Conservation (phyloP, 805 yeast genomes). For the Middelhovenomyces tepae region DNA sequence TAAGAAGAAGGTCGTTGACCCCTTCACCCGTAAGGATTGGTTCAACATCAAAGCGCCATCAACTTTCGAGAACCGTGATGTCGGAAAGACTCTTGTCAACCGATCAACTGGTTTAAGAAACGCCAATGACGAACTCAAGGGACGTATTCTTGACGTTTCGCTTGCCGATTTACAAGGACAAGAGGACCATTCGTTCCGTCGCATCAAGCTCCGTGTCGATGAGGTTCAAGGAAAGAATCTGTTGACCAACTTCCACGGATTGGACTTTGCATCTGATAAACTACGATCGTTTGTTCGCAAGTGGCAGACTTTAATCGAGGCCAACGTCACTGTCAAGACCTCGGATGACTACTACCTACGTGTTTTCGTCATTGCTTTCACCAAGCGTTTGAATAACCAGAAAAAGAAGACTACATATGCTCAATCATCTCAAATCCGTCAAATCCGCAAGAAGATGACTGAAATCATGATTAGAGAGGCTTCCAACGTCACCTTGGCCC, state of each 20-base stretch:
- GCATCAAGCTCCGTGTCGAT: constrained; percentile 94
- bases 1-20: constrained; percentile 99
- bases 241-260: constrained; percentile 98
- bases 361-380: constrained; percentile 95
- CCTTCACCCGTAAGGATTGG: constrained; percentile 99
- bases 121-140: constrained; percentile 97
- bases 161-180: constrained; percentile 97
- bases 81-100: constrained; percentile 98
- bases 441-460: constrained; percentile 91
- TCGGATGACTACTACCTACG: constrained; percentile 95
- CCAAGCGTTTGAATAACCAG: constrained; percentile 95
- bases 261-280: constrained; percentile 97
- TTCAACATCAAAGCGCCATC: constrained; percentile 98
- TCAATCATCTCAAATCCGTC: constrained; percentile 94
- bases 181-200: constrained; percentile 98
- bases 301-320: constrained; percentile 98
- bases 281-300: constrained; percentile 96
- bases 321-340: constrained; percentile 96
- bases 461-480: constrained; percentile 97
- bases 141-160: constrained; percentile 92
- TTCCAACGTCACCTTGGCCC: constrained; percentile 88
- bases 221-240: constrained; percentile 99
- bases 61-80: constrained; percentile 96
- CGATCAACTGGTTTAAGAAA: constrained; percentile 94
- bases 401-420: constrained; percentile 97